Conservation (phyloP, 2,329 filamentous ascomycete species). For the Colletotrichum sublineola region DNA sequence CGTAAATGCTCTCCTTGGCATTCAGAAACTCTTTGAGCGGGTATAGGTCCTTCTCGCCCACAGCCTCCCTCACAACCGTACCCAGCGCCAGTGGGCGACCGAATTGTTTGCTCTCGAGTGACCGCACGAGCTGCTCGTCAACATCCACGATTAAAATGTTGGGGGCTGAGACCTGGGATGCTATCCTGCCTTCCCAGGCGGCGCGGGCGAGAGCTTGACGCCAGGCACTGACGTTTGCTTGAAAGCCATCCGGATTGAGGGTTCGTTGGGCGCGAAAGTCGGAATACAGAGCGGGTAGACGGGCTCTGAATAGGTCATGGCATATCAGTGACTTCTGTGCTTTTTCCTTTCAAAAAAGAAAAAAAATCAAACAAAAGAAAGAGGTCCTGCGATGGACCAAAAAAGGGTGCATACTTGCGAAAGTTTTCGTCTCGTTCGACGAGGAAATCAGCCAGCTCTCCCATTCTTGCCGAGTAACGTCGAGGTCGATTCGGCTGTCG, state of each 20-base stretch:
- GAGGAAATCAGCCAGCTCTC: constrained; percentile 77
- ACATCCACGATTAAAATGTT: constrained; percentile 67
- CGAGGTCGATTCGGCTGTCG: background rate
- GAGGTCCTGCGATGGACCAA: background rate
- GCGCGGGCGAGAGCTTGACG: constrained; percentile 79
- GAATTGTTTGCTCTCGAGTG: constrained; percentile 81
- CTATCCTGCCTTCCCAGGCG: constrained; percentile 68
- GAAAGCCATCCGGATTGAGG: constrained; percentile 87
- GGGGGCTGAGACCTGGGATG: constrained; percentile 56
- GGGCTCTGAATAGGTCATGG: constrained; percentile 66
- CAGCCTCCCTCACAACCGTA: constrained; percentile 81
- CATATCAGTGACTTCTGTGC: constrained; percentile 23
- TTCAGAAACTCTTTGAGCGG: constrained; percentile 76
- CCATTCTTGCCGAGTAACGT: constrained; percentile 60
- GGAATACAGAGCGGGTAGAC: constrained; percentile 88
- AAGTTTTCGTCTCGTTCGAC: constrained; percentile 73
- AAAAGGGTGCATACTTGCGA: constrained; percentile 59
- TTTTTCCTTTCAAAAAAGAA: background rate
- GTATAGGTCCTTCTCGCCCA: constrained; percentile 77
- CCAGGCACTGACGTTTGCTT: constrained; percentile 85
- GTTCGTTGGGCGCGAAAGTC: constrained; percentile 82
- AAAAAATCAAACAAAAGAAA: too few relatives aligned
- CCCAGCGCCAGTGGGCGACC: constrained; percentile 86
- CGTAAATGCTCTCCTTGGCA: constrained; percentile 78
- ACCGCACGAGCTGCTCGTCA: constrained; percentile 75